These are phyloP conservation scores for Brassica balearica DNA, from an alignment of 441 rosid genomes.

Conservation along the genomic window DNA sequence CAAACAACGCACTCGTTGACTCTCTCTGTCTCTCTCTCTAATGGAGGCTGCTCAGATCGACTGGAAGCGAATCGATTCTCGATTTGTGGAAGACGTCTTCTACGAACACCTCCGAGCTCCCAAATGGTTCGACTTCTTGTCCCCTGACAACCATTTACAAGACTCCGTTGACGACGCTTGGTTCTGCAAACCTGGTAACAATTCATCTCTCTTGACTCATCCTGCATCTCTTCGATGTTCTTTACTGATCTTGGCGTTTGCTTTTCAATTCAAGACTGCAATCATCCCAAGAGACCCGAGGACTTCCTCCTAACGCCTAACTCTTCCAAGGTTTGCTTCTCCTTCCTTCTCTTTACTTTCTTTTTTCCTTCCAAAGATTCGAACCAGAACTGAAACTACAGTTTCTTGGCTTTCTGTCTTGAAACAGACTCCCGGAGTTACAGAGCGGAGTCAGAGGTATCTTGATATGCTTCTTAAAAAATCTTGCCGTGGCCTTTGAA, in stretches of 20 bases:
- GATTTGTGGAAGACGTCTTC: slow-evolving; percentile 65
- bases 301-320: slow-evolving; percentile 68
- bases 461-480: slow-evolving; percentile 42
- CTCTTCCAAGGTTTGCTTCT: slow-evolving; percentile 61
- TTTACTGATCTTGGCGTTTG: background rate
- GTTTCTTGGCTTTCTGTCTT: slow-evolving; percentile 30
- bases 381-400: background rate
- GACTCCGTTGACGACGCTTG: slow-evolving; percentile 59
- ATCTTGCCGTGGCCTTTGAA: slow-evolving; percentile 27
- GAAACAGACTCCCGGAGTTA: slow-evolving; percentile 54
- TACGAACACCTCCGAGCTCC: slow-evolving; percentile 90
- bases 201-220: background rate
- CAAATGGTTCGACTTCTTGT: slow-evolving; percentile 83
- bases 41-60: slow-evolving; percentile 96
- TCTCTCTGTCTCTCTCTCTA: slow-evolving; percentile 11
- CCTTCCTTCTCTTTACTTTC: slow-evolving; percentile 10
- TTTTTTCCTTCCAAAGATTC: background rate
- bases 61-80: slow-evolving; percentile 80
- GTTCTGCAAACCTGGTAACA: slow-evolving; percentile 88
- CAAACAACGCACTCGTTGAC: background rate
- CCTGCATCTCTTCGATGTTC: background rate
- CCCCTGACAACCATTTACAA: slow-evolving; percentile 37
- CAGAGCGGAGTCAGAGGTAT: slow-evolving; percentile 42
- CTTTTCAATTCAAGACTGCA: slow-evolving; percentile 61
- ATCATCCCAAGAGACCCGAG: slow-evolving; percentile 80